Evolutionary conservation across 106 monocot species (phyloP), one percentile per base, ranked within the genome.

Genomic region (Alisma plantagoaquatica): DNA sequence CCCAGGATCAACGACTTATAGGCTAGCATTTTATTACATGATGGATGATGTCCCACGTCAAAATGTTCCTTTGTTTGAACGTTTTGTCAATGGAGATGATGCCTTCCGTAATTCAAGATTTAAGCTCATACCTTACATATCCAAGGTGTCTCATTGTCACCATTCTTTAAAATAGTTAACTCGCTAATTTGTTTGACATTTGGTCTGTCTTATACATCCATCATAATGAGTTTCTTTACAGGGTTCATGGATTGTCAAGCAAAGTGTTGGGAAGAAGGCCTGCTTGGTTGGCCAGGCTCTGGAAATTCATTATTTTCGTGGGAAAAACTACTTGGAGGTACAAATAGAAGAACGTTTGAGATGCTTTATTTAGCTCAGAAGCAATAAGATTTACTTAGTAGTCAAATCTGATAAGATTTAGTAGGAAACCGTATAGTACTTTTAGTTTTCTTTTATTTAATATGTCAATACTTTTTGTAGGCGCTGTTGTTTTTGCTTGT

Each of bases 211-310:
- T 14, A 14, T 38, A 38, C 35, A 38, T 38, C 14, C 9, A 7
- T 49, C 15, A 5, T 42, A 21, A 10, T 52, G 3, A 31, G 25
- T 47, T 23, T 16, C 3, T 1, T 16, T 62, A 33, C 48, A 98
- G 98, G 98, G 98, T 14, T 98, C 98, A 23, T 98, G 90, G 98
- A 90, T 98, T 68, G 98, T 98, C 30, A 98, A 98, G 69, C 98
- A 98, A 54, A 98, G 98, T 71, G 98, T 98, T 7, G 98, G 98
- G 5, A 98, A 98, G 52, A 98, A 98, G 59, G 98, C 90, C 19
- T 85, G 98, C 56, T 70, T 98, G 68, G 66, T 90, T 46, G 98
- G 90, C 65, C 90, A 98, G 66, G 98, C 90, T 45, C 70, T 98
- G 18, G 79, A 82, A 66, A 90, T 85, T 48, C 70, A 90, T 63